Conservation (phyloP, 345 rosid genomes). For the Populus simonii region DNA sequence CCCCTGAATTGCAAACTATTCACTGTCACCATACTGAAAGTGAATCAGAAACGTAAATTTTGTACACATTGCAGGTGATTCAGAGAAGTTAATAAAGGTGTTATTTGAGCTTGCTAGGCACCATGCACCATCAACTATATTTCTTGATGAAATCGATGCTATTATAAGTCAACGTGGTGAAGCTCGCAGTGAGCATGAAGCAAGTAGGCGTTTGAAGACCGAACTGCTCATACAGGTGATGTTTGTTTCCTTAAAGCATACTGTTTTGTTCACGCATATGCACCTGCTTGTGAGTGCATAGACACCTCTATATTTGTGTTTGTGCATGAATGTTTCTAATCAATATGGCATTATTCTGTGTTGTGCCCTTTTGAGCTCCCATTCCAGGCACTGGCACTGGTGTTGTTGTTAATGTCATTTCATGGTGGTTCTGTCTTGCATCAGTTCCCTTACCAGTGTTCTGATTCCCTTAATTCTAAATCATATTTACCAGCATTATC, state of each 20-base stretch:
- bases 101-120: constrained; percentile 96
- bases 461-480: not conserved
- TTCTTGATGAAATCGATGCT: constrained; percentile 96
- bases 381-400: not conserved
- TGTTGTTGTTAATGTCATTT: not conserved
- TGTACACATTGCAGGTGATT: constrained; percentile 66
- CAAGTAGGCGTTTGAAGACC: constrained; percentile 96
- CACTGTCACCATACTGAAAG: not conserved
- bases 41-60: constrained; percentile 15
- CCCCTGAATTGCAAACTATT: not conserved
- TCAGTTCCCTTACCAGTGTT: not conserved
- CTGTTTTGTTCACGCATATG: not conserved
- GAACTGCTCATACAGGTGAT: constrained; percentile 96
- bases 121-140: constrained; percentile 94
- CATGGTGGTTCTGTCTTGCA: not conserved
- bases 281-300: not conserved
- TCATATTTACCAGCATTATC: not conserved
- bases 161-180: constrained; percentile 96
- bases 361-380: not conserved
- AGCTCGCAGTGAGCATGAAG: constrained; percentile 96
- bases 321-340: not conserved
- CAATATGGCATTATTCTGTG: not conserved
- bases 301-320: not conserved
- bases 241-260: constrained; percentile 13
- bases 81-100: constrained; percentile 88